Base-by-base conservation (phyloP, 148 eudicot genomes). In the Fagopyrum esculentum region DNA sequence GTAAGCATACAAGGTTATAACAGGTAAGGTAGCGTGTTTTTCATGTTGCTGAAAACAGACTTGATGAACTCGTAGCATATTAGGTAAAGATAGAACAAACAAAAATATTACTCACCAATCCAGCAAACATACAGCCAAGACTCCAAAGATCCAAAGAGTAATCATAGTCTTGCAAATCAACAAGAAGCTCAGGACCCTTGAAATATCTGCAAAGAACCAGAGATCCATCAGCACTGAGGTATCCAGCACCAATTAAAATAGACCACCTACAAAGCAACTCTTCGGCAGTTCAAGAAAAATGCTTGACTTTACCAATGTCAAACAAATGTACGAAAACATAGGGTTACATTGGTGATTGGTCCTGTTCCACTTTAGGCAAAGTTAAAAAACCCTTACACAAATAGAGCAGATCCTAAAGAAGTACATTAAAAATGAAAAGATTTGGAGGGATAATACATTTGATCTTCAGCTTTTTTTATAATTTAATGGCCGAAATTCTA, bases 101-200 rank as follows among this genome's bases (percentile, higher is more conserved):
- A n/a, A 12, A 51, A 30, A 49, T 78, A 50, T 73, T 73, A 71
- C 87, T 85, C 55, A 95, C 99, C 97, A 95, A 92, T 80, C 99
- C 99, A 81, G 99, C 99, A 83, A 95, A 89, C 99, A 95, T 95
- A 81, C 98, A 92, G 69, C 99, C 99, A 69, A 95, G 90, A 81
- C 98, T 95, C 99, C 99, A 95, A 64, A 95, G 79, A 82, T 95
- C 99, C 81, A 95, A 85, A 40, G 99, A 92, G 82, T 95, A 95
- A 85, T 95, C 98, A 84, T 95, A 95, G 81, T 95, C 98, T 86
- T 92, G 98, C 88, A 95, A 85, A 86, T 92, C 99, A 82, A 95
- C 98, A 79, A 95, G 92, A 75, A 95, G 91, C 83, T 95, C 99
- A 43, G 99, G 99, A 45, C 99, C 99, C 82, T 95, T 95, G 55